These are phyloP conservation scores for Penicillium decumbens DNA, from an alignment of 2,329 filamentous ascomycete genomes.

Conservation along the genomic window DNA sequence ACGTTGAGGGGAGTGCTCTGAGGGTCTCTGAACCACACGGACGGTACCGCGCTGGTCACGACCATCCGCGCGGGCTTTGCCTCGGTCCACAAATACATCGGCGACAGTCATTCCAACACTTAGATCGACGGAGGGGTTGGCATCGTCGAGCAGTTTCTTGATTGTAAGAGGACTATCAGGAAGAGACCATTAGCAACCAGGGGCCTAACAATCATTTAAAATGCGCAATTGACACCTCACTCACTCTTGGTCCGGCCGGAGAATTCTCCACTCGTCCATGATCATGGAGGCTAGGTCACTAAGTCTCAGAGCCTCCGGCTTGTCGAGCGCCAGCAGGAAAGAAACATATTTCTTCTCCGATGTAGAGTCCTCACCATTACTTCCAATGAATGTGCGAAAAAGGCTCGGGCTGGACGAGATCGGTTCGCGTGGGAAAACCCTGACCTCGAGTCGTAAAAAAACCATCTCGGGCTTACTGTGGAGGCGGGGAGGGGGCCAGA, in stretches of 20 bases:
- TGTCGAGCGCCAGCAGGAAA: conserved; percentile 31
- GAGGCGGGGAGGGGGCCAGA: background rate
- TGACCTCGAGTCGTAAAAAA: conserved; percentile 35
- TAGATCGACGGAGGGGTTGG: conserved; percentile 31
- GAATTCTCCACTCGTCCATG: conserved; percentile 30
- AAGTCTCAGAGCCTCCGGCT: conserved; percentile 32
- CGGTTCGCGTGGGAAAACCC: conserved; percentile 31
- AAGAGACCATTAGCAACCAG: conserved; percentile 1
- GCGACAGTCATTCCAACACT: conserved; percentile 33
- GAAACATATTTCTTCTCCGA: conserved; percentile 20
- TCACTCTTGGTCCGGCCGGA: conserved; percentile 33
- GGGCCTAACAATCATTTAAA: background rate
- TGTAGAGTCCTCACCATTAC: conserved; percentile 8
- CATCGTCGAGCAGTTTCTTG: conserved; percentile 37
- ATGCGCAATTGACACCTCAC: conserved; percentile 7
- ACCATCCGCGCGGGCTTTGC: conserved; percentile 32
- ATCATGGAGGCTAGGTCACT: conserved; percentile 31
- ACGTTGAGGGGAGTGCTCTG: conserved; percentile 21
- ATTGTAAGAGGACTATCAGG: conserved; percentile 33
- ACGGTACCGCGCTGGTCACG: conserved; percentile 35
- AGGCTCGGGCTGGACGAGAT: conserved; percentile 9
- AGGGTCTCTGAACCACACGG: conserved; percentile 33
- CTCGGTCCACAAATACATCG: conserved; percentile 38
- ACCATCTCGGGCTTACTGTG: conserved; percentile 26
- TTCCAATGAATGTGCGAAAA: conserved; percentile 14